Evolutionary conservation across 169 alveolate species (phyloP), one percentile per base, ranked within the genome.

Genomic region (Cyclospora cayetanensis): DNA sequence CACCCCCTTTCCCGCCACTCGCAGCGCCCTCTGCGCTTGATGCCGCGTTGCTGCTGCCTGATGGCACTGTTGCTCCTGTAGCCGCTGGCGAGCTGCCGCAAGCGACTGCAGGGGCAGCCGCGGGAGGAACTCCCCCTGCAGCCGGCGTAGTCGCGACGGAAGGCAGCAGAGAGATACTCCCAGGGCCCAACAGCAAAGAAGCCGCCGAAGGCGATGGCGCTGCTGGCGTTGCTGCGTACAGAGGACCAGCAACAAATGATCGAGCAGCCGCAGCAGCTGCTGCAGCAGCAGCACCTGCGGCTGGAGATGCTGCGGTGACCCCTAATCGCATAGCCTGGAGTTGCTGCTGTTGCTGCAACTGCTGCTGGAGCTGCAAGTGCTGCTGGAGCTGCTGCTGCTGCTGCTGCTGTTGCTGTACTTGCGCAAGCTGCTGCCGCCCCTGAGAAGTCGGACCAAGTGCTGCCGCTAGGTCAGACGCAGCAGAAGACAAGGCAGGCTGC

Each of bases 181-280:
- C 50, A 27, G 80, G 80, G 80, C 34, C 35, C 50, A 68, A 12
- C 15, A 68, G 39, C 2, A 68, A 50, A n/a, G 80, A 68, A 68
- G 80, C 80, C 29, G 80, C 80, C 4, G 80, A 25, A 9, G 80
- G 80, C 2, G 80, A 42, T 55, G 70, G 35, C 15, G 80, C 80
- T 68, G 80, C 80, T 68, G 80, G 52, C 35, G 80, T 50, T 68
- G 80, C 80, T 68, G 80, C 80, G 50, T 68, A 68, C 80, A 68
- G 80, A 34, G 80, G 80, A 42, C 80, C 80, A 27, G 80, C 37
- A 27, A 50, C 80, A 34, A 68, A 68, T 11, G 80, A 50, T 1
- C 80, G 80, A 4, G 52, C 80, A 34, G 80, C 74, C 25, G 74
- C 74, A 63, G 74, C 41, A 63, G 74, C 74, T 1, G 74, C 74